Evolutionary conservation across 164 flowering plant genomes (phyloP), one percentile per base, ranked within the genome.

Genomic region (Stephania cephalantha): DNA sequence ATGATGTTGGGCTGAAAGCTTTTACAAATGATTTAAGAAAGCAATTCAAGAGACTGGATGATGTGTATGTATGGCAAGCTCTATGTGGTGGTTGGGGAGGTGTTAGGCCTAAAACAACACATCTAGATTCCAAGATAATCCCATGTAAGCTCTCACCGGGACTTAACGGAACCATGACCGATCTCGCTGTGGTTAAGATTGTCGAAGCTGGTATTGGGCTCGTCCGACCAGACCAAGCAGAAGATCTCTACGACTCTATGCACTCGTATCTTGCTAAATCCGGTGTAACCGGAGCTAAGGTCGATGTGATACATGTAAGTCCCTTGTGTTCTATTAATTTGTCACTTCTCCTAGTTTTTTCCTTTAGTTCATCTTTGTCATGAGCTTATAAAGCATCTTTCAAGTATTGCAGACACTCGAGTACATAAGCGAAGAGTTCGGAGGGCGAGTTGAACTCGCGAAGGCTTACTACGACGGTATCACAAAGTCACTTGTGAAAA

Each of bases 81-180:
- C 84, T 94, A 1, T 85, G 90, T 71, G 98, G 97, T 29, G 94
- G 93, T 9, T 94, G 98, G 98, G 96, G 97, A 61, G 98, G 98
- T 22, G 93, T 92, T 12, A 85, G 90, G 83, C 94, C 98, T 0
- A 89, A 87, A 7, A 45, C 91, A 11, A 85, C 91, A 10, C 94
- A 86, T 80, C 86, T 92, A 46, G 74, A 85, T 50, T 65, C 90
- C 0, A 87, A 83, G 77, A 69, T 90, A 7, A 68, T 81, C 52
- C 85, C 88, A 3, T 78, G 84, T 74, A 85, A 81, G 17, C 44
- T 86, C n/a, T 90, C 95, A 15, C 89, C 88, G 0, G 90, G 95
- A 15, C 88, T 91, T 1, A 86, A 84, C 25, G 89, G 92, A 20
- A 90, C 94, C 8, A 92, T 94, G 98, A 25, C 61, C 1, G 98